Evolutionary conservation across 495 filamentous ascomycete genomes (phyloP), one percentile per base, ranked within the genome.

Genomic region (Poronia punctata): DNA sequence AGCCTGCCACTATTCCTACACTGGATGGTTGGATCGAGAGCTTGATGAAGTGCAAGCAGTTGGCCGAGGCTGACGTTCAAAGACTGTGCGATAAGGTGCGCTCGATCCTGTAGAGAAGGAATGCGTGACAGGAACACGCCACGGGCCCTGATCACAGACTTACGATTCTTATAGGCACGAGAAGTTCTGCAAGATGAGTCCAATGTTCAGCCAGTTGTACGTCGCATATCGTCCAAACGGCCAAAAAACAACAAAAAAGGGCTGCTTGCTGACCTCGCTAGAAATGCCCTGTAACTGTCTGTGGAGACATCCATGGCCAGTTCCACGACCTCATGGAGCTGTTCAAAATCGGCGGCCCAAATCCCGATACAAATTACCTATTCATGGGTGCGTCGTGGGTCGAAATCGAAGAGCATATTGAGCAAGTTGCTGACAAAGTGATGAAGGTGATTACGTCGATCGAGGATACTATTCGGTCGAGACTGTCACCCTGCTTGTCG

Each of bases 11-110:
- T 42, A 92, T 95, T 68, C 83, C 88, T 24, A 93, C 88, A 24
- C 69, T 97, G 26, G 92, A 98, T 64, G 88, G 90, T 49, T 98
- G 92, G 92, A 98, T 98, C 60, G 89, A 94, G 71, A 92, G 76
- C 66, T 70, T 98, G 68, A 98, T 98, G 92, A 83, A 68, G 60
- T 98, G 92, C 81, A 98, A 98, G 67, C 93, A 96, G 73, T 74
- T 98, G 64, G 78, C 84, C 38, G 92, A 98, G 73, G 72, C 76
- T 20, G 93, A 98, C 64, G 92, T 98, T 44, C 88, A 94, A 65
- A 82, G 88, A 56, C 76, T 98, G 57, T 98, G 92, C 72, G 92
- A 97, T 62, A 90, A 94, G 79, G 89, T 96, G 69, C 59, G 82
- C n/a, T n/a, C n/a, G n/a, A n/a, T n/a, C n/a, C n/a, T n/a, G n/a